These are phyloP conservation scores for Penicillium sclerotigenum DNA, from an alignment of 2,329 filamentous ascomycete species.

Conservation along the genomic window DNA sequence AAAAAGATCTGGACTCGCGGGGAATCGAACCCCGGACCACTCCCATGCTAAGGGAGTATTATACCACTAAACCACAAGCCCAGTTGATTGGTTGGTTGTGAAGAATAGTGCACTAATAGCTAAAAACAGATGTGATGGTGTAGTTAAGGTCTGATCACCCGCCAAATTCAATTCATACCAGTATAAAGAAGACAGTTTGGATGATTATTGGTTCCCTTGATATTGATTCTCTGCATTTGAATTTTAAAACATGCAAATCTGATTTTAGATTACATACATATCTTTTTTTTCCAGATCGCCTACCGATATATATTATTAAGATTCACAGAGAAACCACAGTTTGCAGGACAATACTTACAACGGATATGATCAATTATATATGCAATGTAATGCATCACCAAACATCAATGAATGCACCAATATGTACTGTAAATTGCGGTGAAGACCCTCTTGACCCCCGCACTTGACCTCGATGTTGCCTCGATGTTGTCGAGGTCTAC, in stretches of 20 bases:
- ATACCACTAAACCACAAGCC: slow-evolving; percentile 49
- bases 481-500: too few species aligned
- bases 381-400: too few species aligned
- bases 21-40: slow-evolving; percentile 51
- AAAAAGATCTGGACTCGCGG: slow-evolving; percentile 42
- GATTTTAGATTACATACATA: too few species aligned
- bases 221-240: neutral
- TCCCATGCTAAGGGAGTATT: slow-evolving; percentile 49
- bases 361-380: neutral
- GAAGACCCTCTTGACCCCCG: neutral
- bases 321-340: neutral
- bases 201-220: neutral
- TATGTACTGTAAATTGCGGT: neutral
- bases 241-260: too few species aligned
- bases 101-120: neutral
- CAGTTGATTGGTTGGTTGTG: slow-evolving; percentile 7
- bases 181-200: neutral
- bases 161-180: neutral
- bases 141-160: neutral
- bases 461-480: too few species aligned
- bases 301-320: neutral
- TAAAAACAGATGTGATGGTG: neutral
- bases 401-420: too few species aligned
- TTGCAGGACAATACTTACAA: neutral
- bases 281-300: neutral